These are phyloP conservation scores for Colletotrichum orchidophilum DNA, from an alignment of 2,329 filamentous ascomycete genomes.

Conservation along the genomic window DNA sequence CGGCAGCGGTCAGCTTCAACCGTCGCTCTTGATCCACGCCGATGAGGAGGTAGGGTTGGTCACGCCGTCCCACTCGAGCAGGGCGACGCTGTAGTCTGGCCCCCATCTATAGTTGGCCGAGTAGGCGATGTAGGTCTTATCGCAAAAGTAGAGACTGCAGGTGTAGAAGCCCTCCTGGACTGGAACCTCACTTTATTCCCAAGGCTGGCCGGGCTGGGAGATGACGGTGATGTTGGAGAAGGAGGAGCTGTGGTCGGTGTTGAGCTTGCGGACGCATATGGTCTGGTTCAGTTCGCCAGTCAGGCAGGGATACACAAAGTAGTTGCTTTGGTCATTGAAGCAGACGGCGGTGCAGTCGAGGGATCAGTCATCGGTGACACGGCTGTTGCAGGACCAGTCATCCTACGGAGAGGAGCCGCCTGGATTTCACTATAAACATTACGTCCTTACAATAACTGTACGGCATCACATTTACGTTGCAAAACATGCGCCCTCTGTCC, in stretches of 20 bases:
- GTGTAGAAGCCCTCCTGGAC: constrained; percentile 66
- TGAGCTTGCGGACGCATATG: constrained; percentile 50
- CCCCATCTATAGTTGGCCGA: constrained; percentile 68
- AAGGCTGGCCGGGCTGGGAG: constrained; percentile 58
- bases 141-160: constrained; percentile 61
- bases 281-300: constrained; percentile 49
- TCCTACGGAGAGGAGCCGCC: constrained; percentile 63
- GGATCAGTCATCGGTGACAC: constrained; percentile 58
- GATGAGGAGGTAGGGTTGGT: constrained; percentile 54
- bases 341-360: constrained; percentile 65
- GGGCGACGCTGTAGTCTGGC: constrained; percentile 60
- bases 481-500: constrained; percentile 62
- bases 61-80: constrained; percentile 61
- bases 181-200: constrained; percentile 58
- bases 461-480: constrained; percentile 47
- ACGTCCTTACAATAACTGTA: not conserved
- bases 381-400: constrained; percentile 57
- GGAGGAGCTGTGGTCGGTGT: constrained; percentile 51
- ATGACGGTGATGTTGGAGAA: constrained; percentile 56
- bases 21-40: constrained; percentile 61
- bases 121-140: constrained; percentile 62
- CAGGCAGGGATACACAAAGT: constrained; percentile 65
- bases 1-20: constrained; percentile 61
- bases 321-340: constrained; percentile 56
- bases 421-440: constrained; percentile 35